phyloP scores from a whole-genome alignment of 2,329 filamentous ascomycete species.

The Plectosphaerella plurivora region DNA sequence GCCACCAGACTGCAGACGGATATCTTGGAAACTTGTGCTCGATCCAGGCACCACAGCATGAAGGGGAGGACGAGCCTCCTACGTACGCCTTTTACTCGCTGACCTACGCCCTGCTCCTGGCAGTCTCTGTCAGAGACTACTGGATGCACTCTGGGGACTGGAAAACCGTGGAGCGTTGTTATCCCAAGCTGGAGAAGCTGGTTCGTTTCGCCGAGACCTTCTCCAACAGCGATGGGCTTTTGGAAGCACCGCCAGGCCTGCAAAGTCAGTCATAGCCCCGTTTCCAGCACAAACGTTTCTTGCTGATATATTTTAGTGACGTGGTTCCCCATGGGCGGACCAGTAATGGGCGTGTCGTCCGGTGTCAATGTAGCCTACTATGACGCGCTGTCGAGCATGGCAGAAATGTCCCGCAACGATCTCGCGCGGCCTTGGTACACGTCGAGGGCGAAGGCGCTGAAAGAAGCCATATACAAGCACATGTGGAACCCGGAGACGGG shows the following conservation, averaged over 20 bases:
- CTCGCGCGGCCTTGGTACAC: background rate
- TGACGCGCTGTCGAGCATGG: slow-evolving; percentile 3
- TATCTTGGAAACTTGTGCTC: slow-evolving; percentile 9
- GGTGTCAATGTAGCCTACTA: slow-evolving; percentile 6
- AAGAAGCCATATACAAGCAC: background rate
- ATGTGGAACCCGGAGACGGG: slow-evolving; percentile 2
- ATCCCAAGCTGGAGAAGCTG: slow-evolving; percentile 1
- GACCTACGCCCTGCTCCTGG: slow-evolving; percentile 5
- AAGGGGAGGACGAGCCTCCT: slow-evolving; percentile 1
- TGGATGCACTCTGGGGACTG: slow-evolving; percentile 7
- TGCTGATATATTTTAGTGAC: slow-evolving; percentile 4
- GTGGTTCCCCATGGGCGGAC: slow-evolving; percentile 5
- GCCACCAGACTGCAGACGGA: slow-evolving; percentile 6
- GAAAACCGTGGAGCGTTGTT: background rate
- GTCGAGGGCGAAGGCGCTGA: background rate
- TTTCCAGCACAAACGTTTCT: no score
- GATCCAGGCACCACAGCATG: slow-evolving; percentile 4
- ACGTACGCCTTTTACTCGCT: slow-evolving; percentile 9
- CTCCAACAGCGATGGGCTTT: slow-evolving; percentile 1
- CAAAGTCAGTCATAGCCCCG: slow-evolving; percentile 3
- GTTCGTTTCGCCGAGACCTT: slow-evolving; percentile 1
- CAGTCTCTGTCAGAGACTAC: slow-evolving; percentile 7
- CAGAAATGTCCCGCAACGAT: background rate
- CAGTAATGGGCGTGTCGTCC: slow-evolving; percentile 3
- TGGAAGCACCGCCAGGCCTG: slow-evolving; percentile 4